phyloP scores from a whole-genome alignment of 768 basidiomycete species.

The Lentinula sp. region DNA sequence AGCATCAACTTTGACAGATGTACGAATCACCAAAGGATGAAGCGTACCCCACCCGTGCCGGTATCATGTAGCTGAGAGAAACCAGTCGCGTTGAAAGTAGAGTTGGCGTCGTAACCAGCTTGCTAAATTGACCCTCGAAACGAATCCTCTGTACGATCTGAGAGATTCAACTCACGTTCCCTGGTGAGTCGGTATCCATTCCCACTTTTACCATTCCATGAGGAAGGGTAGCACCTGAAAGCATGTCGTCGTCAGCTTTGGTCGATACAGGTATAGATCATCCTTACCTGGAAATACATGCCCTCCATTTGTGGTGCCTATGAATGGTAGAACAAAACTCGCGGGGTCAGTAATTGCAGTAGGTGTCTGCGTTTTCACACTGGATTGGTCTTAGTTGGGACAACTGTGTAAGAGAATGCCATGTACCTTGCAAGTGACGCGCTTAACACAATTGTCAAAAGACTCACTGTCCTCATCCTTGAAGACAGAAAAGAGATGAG shows the following conservation, averaged over 20 bases:
- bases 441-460: neutral
- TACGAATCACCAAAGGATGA: neutral
- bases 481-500: neutral
- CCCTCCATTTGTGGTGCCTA: constrained; percentile 62
- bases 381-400: neutral
- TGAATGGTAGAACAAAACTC: constrained; percentile 53
- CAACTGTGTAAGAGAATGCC: neutral
- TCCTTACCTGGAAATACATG: constrained; percentile 57
- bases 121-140: constrained; percentile 23
- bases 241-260: neutral
- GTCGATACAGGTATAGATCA: neutral
- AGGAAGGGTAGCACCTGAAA: constrained; percentile 52
- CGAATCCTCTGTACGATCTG: neutral
- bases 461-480: neutral
- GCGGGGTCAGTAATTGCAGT: constrained; percentile 26
- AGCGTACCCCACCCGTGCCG: constrained; percentile 55
- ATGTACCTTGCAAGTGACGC: neutral
- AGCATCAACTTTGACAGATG: neutral
- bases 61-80: constrained; percentile 59
- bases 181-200: constrained; percentile 63
- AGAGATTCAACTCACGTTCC: constrained; percentile 34
- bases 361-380: neutral
- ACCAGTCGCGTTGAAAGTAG: constrained; percentile 36
- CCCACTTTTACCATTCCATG: constrained; percentile 70
- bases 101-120: constrained; percentile 40